Evolutionary conservation across 371 early-diverging fungal genomes (phyloP).

Genomic region (Sanchytrium tribonematis): DNA sequence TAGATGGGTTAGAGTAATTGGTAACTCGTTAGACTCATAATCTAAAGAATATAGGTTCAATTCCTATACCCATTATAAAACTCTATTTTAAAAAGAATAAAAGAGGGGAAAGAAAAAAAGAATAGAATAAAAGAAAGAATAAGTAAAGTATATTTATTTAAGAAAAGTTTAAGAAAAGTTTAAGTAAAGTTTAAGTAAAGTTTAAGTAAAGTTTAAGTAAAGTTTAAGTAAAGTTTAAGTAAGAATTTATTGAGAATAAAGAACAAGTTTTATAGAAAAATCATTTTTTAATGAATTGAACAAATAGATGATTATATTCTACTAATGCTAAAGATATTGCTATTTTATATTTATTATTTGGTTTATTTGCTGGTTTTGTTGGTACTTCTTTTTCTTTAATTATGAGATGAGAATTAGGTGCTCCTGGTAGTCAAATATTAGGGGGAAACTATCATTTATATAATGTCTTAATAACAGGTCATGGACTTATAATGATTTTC

Average conservation of each 20-base stretch:
- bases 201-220: conserved; percentile 6
- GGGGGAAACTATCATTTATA: conserved; percentile 14
- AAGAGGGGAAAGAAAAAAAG: conserved; percentile 7
- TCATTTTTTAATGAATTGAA: conserved; percentile 5
- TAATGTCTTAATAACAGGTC: conserved; percentile 29
- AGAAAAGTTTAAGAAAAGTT: conserved; percentile 5
- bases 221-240: conserved; percentile 9
- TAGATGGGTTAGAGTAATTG: not conserved
- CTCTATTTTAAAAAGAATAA: not conserved
- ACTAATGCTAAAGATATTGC: conserved; percentile 20
- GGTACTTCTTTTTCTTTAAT: conserved; percentile 19
- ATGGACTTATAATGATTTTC: conserved; percentile 27
- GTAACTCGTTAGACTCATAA: conserved; percentile 1
- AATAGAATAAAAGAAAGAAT: conserved; percentile 10
- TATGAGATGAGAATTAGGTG: conserved; percentile 14
- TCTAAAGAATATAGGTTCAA: not conserved
- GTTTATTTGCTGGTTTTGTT: conserved; percentile 13
- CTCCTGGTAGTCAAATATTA: conserved; percentile 16
- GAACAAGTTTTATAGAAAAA: conserved; percentile 10
- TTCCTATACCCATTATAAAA: not conserved
- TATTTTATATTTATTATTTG: conserved; percentile 14
- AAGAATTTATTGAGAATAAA: conserved; percentile 11
- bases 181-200: conserved; percentile 8
- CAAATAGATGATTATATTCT: conserved; percentile 12
- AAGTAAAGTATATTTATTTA: conserved; percentile 11